These are phyloP conservation scores for Madurella fahalii DNA, from an alignment of 2,329 filamentous ascomycete species.

Conservation along the genomic window DNA sequence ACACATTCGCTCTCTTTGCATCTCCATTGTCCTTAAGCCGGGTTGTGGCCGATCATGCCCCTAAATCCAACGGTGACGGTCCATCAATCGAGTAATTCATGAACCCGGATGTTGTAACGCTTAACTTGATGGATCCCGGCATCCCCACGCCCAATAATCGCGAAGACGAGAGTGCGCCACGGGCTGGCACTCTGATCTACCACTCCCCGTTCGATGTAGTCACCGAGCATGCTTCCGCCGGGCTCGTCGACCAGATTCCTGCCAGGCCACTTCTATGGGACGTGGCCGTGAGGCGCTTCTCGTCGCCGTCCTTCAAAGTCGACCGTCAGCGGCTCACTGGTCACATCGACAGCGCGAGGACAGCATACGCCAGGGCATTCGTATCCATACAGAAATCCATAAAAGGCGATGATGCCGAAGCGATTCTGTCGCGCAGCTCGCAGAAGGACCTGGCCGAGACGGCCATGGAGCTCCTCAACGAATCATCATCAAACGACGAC, in stretches of 20 bases:
- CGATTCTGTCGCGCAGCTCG: conserved; percentile 17
- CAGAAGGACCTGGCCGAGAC: conserved; percentile 20
- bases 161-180: not conserved
- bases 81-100: not conserved
- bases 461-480: conserved; percentile 21
- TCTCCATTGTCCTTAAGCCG: too few species aligned
- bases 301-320: conserved; percentile 19
- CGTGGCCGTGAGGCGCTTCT: conserved; percentile 24
- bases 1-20: too few species aligned
- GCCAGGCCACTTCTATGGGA: conserved; percentile 1
- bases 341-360: conserved; percentile 18
- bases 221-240: not conserved
- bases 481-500: not conserved
- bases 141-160: not conserved
- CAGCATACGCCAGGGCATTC: conserved; percentile 21
- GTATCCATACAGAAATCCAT: conserved; percentile 20
- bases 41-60: too few species aligned
- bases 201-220: conserved; percentile 3
- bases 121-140: conserved; percentile 9
- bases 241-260: not conserved
- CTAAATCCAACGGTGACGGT: too few species aligned
- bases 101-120: not conserved
- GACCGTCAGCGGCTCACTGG: conserved; percentile 10
- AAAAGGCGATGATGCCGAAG: conserved; percentile 13
- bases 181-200: too few species aligned